phyloP scores from a whole-genome alignment of 1,284 basidiomycete species.

The Inonotus obliquus region DNA sequence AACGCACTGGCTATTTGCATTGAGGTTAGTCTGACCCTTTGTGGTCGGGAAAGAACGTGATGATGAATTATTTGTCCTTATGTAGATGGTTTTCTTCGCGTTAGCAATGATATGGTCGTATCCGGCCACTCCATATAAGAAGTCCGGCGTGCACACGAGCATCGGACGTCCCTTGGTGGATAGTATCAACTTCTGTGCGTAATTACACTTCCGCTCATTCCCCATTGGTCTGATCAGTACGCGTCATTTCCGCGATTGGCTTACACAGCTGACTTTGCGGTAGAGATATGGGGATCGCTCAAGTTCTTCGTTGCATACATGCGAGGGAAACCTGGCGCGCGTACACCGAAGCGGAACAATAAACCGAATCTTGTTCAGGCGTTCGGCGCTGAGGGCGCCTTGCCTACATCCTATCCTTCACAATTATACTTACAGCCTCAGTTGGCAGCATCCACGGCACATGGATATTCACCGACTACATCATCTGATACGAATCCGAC shows the following conservation, averaged over 20 bases:
- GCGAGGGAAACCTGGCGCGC: slow-evolving; percentile 43
- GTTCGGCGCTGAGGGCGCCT: slow-evolving; percentile 38
- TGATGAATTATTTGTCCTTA: background rate
- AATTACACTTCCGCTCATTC: background rate
- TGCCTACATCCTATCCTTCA: background rate
- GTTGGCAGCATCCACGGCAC: too few species aligned
- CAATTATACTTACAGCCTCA: background rate
- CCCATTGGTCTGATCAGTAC: slow-evolving; percentile 2
- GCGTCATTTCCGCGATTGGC: background rate
- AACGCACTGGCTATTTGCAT: slow-evolving; percentile 79
- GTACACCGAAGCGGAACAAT: slow-evolving; percentile 30
- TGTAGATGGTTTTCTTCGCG: slow-evolving; percentile 79
- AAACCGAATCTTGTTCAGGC: slow-evolving; percentile 41
- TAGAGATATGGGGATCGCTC: slow-evolving; percentile 60
- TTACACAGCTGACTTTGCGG: slow-evolving; percentile 51
- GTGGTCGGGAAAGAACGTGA: background rate
- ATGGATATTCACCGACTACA: background rate
- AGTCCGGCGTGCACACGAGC: slow-evolving; percentile 36
- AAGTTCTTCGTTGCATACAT: slow-evolving; percentile 53
- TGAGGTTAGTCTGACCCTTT: slow-evolving; percentile 47
- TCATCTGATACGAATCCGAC: too few species aligned
- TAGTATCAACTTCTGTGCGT: slow-evolving; percentile 69
- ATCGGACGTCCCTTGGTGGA: slow-evolving; percentile 70
- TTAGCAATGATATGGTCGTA: slow-evolving; percentile 81
- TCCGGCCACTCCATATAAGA: slow-evolving; percentile 58